A percentile compares a stretch with the other conserved stretches of the same genome.
These are phyloP conservation scores for Senna siamea DNA, from an alignment of 306 rosid species.

Conservation along the genomic window DNA sequence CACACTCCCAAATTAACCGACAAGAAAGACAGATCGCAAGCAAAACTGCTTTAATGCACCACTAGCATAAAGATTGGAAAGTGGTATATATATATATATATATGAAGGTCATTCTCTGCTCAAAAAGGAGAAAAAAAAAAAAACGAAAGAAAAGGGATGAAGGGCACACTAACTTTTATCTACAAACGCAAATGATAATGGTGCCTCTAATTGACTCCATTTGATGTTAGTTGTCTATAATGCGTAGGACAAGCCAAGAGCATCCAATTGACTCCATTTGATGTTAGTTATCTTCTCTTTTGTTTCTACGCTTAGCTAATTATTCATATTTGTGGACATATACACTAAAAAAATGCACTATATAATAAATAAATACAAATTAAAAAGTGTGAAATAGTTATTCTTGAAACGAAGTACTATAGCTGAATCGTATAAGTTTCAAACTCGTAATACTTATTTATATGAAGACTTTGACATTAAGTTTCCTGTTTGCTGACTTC, in stretches of 20 bases:
- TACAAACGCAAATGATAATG: too few relatives aligned
- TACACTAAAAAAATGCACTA: neutral
- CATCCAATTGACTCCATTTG: too few relatives aligned
- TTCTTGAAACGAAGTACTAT: neutral
- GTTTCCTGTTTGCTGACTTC: neutral
- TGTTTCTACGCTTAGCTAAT: neutral
- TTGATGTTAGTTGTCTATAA: too few relatives aligned
- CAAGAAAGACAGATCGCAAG: neutral
- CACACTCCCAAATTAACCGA: neutral
- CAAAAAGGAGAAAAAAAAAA: too few relatives aligned
- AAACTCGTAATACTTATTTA: neutral
- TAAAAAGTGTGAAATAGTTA: neutral
- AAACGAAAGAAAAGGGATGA: neutral
- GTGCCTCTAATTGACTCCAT: too few relatives aligned
- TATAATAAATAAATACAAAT: neutral
- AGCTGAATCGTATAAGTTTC: neutral
- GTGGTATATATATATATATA: too few relatives aligned
- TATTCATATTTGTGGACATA: neutral
- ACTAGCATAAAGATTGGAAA: too few relatives aligned
- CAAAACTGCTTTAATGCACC: neutral
- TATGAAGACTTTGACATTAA: neutral
- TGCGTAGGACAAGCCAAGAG: too few relatives aligned
- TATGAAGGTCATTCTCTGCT: too few relatives aligned
- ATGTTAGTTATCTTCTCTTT: too few relatives aligned
- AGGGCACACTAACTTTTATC: neutral